phyloP scores from a whole-genome alignment of 106 monocot genomes.

The Dioscorea zingiberensis region DNA sequence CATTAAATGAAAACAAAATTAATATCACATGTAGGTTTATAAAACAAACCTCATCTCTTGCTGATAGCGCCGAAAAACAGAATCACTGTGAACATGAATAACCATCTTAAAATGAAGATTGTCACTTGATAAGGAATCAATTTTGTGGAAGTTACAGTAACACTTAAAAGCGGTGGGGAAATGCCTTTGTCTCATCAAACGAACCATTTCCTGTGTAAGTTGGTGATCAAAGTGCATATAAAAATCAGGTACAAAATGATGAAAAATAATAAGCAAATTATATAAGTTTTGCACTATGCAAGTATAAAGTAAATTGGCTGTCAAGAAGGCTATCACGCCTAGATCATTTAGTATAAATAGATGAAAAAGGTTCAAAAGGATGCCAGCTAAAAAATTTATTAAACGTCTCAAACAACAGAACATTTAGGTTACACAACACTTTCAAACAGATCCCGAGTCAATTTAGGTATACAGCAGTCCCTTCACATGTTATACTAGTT shows the following conservation, averaged over 20 bases:
- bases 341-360: too few relatives aligned
- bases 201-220: constrained; percentile 91
- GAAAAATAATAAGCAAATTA: not conserved
- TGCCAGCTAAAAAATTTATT: too few relatives aligned
- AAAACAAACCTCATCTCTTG: constrained; percentile 84
- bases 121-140: constrained; percentile 55
- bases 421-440: too few relatives aligned
- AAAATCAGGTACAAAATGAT: not conserved
- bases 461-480: too few relatives aligned
- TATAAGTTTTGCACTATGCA: too few relatives aligned
- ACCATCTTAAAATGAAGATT: constrained; percentile 87
- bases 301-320: too few relatives aligned
- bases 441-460: too few relatives aligned
- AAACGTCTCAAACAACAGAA: too few relatives aligned
- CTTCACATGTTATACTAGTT: too few relatives aligned
- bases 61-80: constrained; percentile 88
- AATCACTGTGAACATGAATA: constrained; percentile 90
- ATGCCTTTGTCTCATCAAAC: constrained; percentile 82
- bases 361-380: too few relatives aligned
- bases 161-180: constrained; percentile 86
- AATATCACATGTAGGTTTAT: not conserved
- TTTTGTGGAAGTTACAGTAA: constrained; percentile 85
- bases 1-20: not conserved
- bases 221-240: not conserved
- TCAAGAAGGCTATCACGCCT: too few relatives aligned